These are phyloP conservation scores for Rutstroemia sydowiana DNA, from an alignment of 2,329 filamentous ascomycete species.

Conservation along the genomic window DNA sequence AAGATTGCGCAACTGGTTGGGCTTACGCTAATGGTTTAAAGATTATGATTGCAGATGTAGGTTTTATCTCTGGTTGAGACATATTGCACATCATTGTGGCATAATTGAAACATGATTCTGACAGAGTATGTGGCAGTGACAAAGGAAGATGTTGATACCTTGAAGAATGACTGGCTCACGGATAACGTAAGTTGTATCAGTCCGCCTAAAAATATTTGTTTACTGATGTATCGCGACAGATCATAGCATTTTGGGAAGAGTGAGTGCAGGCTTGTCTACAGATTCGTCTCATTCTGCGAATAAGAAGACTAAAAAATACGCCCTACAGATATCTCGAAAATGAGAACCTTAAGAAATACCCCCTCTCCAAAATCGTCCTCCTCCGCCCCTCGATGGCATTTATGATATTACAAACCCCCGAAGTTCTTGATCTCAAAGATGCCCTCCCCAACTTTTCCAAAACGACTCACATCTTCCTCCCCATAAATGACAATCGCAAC, in stretches of 20 bases:
- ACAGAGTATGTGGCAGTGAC: slow-evolving; percentile 54
- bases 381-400: slow-evolving; percentile 90
- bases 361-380: slow-evolving; percentile 79
- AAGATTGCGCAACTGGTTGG: background rate
- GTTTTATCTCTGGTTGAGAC: slow-evolving; percentile 15
- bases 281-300: slow-evolving; percentile 19
- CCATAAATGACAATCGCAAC: slow-evolving; percentile 82
- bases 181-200: slow-evolving; percentile 61
- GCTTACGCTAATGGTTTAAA: slow-evolving; percentile 28
- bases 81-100: too few relatives aligned
- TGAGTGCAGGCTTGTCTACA: slow-evolving; percentile 36
- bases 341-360: slow-evolving; percentile 73
- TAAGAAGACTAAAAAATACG: slow-evolving; percentile 2
- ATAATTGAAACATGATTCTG: background rate
- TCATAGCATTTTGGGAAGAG: slow-evolving; percentile 98
- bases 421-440: slow-evolving; percentile 48
- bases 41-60: slow-evolving; percentile 59
- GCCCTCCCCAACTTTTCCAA: slow-evolving; percentile 74
- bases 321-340: slow-evolving; percentile 68
- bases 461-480: slow-evolving; percentile 89
- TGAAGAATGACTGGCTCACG: slow-evolving; percentile 92
- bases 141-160: slow-evolving; percentile 77
- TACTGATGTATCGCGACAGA: slow-evolving; percentile 41
- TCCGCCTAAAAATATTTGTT: background rate
- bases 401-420: slow-evolving; percentile 70